A percentile compares a stretch with the other conserved stretches of the same genome.
Conservation (phyloP, 305 asterid genomes). For the Plantago rigida region DNA sequence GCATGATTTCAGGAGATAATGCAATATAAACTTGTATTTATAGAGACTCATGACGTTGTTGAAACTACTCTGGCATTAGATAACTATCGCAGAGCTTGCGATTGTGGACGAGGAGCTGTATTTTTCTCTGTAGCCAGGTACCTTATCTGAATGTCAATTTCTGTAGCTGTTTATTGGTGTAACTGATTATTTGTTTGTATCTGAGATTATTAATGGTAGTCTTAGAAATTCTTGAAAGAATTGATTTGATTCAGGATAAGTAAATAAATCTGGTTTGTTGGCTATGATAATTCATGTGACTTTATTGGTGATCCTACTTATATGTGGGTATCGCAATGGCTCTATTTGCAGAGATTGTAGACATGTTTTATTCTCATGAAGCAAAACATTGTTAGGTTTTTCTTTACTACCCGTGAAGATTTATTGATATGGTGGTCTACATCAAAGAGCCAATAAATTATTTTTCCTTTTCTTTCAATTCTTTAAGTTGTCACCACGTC, state of each 20-base stretch:
- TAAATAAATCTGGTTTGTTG: neutral
- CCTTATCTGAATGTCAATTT: constrained; percentile 17
- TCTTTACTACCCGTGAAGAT: too few species aligned
- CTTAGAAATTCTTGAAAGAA: neutral
- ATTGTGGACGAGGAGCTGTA: constrained; percentile 98
- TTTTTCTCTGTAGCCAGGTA: constrained; percentile 99
- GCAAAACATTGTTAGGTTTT: too few species aligned
- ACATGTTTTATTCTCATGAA: too few species aligned
- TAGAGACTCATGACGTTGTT: constrained; percentile 97
- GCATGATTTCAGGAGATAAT: constrained; percentile 73
- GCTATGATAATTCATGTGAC: too few species aligned
- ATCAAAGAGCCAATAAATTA: too few species aligned
- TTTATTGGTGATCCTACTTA: too few species aligned
- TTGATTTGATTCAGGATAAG: neutral
- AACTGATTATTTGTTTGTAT: too few species aligned
- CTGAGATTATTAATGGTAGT: neutral
- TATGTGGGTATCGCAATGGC: too few species aligned
- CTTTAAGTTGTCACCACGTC: neutral
- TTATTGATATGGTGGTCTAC: too few species aligned
- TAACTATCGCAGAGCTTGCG: constrained; percentile 95
- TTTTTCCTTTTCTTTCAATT: too few species aligned
- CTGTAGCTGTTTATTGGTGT: neutral
- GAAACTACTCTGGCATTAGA: constrained; percentile 96
- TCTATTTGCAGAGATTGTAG: too few species aligned
- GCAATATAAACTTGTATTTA: constrained; percentile 95